These are phyloP conservation scores for Macrophomina pseudophaseolina DNA, from an alignment of 2,329 filamentous ascomycete species.

Conservation along the genomic window DNA sequence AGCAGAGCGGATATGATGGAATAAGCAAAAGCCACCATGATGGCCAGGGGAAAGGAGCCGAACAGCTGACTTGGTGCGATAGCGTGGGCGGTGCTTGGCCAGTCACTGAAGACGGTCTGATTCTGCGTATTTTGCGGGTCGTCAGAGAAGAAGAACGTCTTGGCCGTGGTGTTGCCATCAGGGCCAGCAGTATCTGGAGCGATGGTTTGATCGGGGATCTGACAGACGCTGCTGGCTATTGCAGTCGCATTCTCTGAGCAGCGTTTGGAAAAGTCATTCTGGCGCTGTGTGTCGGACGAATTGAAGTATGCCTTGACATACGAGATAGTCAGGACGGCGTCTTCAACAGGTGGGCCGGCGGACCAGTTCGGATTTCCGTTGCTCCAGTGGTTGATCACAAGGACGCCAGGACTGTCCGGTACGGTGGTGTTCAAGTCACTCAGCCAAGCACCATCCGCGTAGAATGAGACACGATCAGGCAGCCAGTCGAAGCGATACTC, in stretches of 20 bases:
- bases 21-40: too few relatives aligned
- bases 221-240: slow-evolving; percentile 30
- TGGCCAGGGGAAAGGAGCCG: background rate
- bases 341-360: slow-evolving; percentile 67
- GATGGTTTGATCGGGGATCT: slow-evolving; percentile 40
- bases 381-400: slow-evolving; percentile 77
- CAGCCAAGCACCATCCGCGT: slow-evolving; percentile 66
- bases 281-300: slow-evolving; percentile 56
- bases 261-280: slow-evolving; percentile 38
- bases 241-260: slow-evolving; percentile 40
- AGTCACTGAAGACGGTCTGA: slow-evolving; percentile 34
- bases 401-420: slow-evolving; percentile 65
- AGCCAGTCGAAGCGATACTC: slow-evolving; percentile 82
- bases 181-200: slow-evolving; percentile 36
- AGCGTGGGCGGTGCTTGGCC: background rate
- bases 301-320: slow-evolving; percentile 85
- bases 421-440: slow-evolving; percentile 62
- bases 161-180: slow-evolving; percentile 35
- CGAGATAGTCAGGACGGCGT: slow-evolving; percentile 67
- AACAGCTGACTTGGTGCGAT: background rate
- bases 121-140: slow-evolving; percentile 36
- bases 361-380: slow-evolving; percentile 76
- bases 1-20: too few relatives aligned
- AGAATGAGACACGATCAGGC: slow-evolving; percentile 67
- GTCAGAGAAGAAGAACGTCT: slow-evolving; percentile 45